Evolutionary conservation across 345 rosid genomes (phyloP).

Genomic region (Moringa oleifera): DNA sequence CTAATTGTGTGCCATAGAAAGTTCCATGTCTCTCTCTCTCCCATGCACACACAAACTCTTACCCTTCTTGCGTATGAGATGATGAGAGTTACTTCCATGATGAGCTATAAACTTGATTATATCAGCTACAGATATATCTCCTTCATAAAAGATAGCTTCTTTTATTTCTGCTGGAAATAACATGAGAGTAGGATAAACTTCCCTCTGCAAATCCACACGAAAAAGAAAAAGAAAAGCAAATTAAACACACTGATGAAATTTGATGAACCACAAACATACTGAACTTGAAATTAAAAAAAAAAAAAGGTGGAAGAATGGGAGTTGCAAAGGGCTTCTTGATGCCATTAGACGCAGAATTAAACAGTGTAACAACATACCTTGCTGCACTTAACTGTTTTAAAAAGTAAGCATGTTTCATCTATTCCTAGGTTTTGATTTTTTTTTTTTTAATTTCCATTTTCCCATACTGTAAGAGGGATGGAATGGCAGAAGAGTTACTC

Average conservation of each 20-base stretch:
- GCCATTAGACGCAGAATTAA: no score
- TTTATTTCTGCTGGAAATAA: slow-evolving; percentile 76
- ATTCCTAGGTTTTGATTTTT: no score
- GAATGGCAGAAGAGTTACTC: no score
- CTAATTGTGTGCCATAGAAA: neutral
- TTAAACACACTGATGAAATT: neutral
- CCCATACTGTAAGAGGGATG: no score
- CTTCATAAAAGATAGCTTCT: slow-evolving; percentile 48
- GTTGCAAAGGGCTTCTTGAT: no score
- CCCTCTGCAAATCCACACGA: slow-evolving; percentile 64
- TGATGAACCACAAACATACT: neutral
- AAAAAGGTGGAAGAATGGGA: neutral
- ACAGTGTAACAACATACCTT: no score
- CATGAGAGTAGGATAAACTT: slow-evolving; percentile 72
- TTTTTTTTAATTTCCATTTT: no score
- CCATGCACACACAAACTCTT: slow-evolving; percentile 13
- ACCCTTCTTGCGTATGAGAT: slow-evolving; percentile 50
- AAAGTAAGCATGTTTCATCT: no score
- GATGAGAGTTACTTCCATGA: slow-evolving; percentile 51
- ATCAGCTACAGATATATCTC: slow-evolving; percentile 64
- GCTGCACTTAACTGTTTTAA: no score
- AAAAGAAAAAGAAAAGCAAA: neutral
- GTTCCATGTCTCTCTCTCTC: no score
- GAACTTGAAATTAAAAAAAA: slow-evolving; percentile 6
- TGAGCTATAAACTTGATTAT: slow-evolving; percentile 61